Evolutionary conservation across 164 flowering plant species (phyloP).

Genomic region (Houttuynia cordata): DNA sequence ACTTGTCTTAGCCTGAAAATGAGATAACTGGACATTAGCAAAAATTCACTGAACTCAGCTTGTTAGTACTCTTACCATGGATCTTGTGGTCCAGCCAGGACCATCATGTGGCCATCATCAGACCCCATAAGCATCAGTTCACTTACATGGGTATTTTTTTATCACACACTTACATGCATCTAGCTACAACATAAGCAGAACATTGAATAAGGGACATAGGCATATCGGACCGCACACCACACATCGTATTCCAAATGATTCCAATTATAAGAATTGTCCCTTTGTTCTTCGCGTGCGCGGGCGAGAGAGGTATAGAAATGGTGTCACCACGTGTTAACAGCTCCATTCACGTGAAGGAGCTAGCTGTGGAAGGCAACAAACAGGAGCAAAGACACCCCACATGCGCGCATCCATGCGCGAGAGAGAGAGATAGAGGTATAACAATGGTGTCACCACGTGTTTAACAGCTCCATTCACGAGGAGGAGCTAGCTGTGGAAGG

Average conservation of each 20-base stretch:
- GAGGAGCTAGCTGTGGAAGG: not conserved
- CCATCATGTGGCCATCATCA: too few relatives aligned
- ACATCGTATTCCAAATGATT: not conserved
- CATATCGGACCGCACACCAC: not conserved
- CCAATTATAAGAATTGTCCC: conserved; percentile 9
- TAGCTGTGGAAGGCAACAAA: not conserved
- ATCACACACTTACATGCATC: too few relatives aligned
- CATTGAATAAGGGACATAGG: not conserved
- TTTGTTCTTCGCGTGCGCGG: conserved; percentile 1
- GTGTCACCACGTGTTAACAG: conserved; percentile 2
- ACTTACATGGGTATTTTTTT: too few relatives aligned
- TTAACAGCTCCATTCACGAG: conserved; percentile 3
- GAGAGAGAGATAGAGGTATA: not conserved
- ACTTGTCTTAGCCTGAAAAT: too few relatives aligned
- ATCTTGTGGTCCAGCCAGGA: too few relatives aligned
- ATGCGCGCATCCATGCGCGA: not conserved
- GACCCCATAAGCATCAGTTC: too few relatives aligned
- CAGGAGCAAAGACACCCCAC: not conserved
- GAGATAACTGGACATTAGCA: too few relatives aligned
- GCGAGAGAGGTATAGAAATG: not conserved
- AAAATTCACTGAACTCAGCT: too few relatives aligned
- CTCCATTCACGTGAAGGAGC: conserved; percentile 3
- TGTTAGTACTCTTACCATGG: too few relatives aligned
- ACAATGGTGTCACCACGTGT: conserved; percentile 1
- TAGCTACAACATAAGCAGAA: not conserved